phyloP scores from a whole-genome alignment of 306 rosid genomes.

The Herpetospermum pedunculosum region DNA sequence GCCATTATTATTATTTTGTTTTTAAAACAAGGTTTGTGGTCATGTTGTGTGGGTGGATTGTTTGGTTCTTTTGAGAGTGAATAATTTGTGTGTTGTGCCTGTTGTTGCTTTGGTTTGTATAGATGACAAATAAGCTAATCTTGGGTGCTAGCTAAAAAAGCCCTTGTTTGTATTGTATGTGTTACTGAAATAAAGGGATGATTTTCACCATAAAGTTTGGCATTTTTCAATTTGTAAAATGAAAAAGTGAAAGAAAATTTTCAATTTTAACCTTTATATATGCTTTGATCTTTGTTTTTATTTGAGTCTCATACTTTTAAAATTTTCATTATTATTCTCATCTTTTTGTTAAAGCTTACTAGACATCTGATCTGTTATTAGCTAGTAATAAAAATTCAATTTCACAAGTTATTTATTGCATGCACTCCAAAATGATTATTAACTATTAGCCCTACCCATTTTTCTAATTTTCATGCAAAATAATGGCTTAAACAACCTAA shows the following conservation, averaged over 20 bases:
- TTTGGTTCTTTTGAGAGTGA: conserved; percentile 2
- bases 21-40: background rate
- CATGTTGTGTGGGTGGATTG: background rate
- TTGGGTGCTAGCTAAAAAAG: background rate
- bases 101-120: background rate
- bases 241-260: background rate
- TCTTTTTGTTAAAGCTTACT: too few relatives aligned
- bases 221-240: too few relatives aligned
- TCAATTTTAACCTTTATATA: background rate
- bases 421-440: too few relatives aligned
- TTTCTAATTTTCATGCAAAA: too few relatives aligned
- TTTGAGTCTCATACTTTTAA: too few relatives aligned
- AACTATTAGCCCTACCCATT: too few relatives aligned
- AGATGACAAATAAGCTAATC: background rate
- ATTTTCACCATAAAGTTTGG: background rate
- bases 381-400: too few relatives aligned
- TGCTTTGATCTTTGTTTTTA: too few relatives aligned
- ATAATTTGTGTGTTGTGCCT: background rate
- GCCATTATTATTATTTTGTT: background rate
- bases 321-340: too few relatives aligned
- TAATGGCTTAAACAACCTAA: too few relatives aligned
- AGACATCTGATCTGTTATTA: too few relatives aligned
- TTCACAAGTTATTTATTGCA: too few relatives aligned
- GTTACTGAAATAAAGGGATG: background rate
- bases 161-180: background rate